These are phyloP conservation scores for Trametes versicolor DNA, from an alignment of 1,284 basidiomycete species.

Conservation along the genomic window DNA sequence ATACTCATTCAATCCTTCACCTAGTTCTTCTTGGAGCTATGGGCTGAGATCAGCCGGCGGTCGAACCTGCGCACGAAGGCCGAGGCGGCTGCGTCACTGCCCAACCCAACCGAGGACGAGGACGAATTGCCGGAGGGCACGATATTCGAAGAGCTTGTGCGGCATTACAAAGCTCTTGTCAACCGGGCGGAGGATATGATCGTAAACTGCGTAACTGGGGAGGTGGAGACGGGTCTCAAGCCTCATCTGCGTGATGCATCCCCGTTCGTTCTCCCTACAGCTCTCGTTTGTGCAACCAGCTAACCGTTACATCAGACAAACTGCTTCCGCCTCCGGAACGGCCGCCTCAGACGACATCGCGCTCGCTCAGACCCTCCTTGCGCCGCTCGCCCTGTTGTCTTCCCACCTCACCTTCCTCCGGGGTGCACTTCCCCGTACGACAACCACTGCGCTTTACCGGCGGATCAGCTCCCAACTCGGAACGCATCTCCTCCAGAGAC, in stretches of 20 bases:
- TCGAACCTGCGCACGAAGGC: slow-evolving; percentile 63
- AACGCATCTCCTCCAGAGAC: slow-evolving; percentile 83
- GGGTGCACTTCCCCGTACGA: slow-evolving; percentile 63
- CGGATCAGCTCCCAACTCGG: slow-evolving; percentile 71
- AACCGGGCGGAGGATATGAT: slow-evolving; percentile 87
- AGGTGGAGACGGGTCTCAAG: slow-evolving; percentile 81
- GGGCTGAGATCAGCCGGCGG: slow-evolving; percentile 76
- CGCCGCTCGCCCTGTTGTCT: slow-evolving; percentile 77
- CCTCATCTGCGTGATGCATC: slow-evolving; percentile 55
- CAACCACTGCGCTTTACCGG: slow-evolving; percentile 72
- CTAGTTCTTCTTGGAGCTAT: slow-evolving; percentile 91
- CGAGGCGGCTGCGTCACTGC: slow-evolving; percentile 58
- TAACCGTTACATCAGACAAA: slow-evolving; percentile 36
- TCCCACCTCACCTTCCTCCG: slow-evolving; percentile 75
- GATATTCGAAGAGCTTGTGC: slow-evolving; percentile 80
- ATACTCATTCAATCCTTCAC: background rate
- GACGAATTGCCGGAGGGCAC: slow-evolving; percentile 63
- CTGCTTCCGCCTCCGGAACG: slow-evolving; percentile 26
- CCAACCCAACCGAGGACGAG: slow-evolving; percentile 50
- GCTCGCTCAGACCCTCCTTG: slow-evolving; percentile 73
- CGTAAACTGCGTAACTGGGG: slow-evolving; percentile 79
- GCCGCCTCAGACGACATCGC: slow-evolving; percentile 53
- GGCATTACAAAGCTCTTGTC: slow-evolving; percentile 68
- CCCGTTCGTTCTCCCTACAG: slow-evolving; percentile 23
- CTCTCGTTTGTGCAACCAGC: background rate